These are phyloP conservation scores for Solanum tarijense DNA, from an alignment of 257 asterid genomes.

Conservation along the genomic window DNA sequence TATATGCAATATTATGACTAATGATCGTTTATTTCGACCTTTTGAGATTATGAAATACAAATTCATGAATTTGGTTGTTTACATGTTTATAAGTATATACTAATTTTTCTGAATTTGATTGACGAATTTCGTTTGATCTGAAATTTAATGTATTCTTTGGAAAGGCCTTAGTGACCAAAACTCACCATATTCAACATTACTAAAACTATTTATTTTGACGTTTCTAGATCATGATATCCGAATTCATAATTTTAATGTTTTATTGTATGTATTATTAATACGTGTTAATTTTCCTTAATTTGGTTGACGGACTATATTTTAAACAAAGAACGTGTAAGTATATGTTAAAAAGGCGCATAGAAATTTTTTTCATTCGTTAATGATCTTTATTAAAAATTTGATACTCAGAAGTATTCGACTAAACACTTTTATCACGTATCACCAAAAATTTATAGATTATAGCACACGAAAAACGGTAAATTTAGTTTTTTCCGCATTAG, in stretches of 20 bases:
- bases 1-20: neutral
- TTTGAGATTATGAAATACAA: neutral
- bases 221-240: neutral
- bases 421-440: too few relatives aligned
- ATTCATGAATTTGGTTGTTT: neutral
- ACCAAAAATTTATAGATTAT: too few relatives aligned
- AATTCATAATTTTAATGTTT: neutral
- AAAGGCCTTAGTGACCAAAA: neutral
- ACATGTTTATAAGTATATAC: neutral
- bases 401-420: too few relatives aligned
- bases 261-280: neutral
- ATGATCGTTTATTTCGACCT: neutral
- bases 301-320: neutral
- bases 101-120: neutral
- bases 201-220: neutral
- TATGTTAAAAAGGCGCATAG: neutral
- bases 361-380: neutral
- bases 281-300: neutral
- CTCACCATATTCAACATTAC: neutral
- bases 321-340: neutral
- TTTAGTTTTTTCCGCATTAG: too few relatives aligned
- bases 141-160: neutral
- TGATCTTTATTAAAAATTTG: too few relatives aligned
- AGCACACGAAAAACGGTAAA: too few relatives aligned
- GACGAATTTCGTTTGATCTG: fast-evolving